A percentile compares a stretch with the other conserved stretches of the same genome.
Conservation (phyloP, 129 eudicot genomes). For the Kitagawia praeruptora region DNA sequence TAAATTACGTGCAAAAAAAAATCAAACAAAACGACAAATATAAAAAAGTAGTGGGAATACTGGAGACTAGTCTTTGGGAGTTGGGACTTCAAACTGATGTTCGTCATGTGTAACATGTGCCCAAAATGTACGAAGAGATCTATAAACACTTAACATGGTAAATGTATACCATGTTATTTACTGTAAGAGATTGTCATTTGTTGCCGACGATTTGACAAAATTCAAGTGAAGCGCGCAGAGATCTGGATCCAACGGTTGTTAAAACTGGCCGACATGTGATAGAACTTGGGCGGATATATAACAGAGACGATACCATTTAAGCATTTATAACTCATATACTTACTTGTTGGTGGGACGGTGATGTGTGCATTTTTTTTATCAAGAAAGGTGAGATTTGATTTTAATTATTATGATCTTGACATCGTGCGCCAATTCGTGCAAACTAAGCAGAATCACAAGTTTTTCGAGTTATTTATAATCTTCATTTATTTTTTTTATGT, state of each 20-base stretch:
- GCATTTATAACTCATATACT: background rate
- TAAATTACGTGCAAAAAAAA: too few relatives aligned
- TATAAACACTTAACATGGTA: too few relatives aligned
- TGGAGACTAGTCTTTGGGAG: too few relatives aligned
- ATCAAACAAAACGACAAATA: too few relatives aligned
- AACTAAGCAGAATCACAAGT: background rate
- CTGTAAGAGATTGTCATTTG: background rate
- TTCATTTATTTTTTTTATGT: too few relatives aligned
- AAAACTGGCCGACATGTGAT: background rate
- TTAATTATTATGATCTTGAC: too few relatives aligned
- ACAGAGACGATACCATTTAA: background rate
- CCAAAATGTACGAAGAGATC: too few relatives aligned
- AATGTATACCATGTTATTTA: too few relatives aligned
- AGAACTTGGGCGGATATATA: background rate
- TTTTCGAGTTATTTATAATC: too few relatives aligned
- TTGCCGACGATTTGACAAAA: background rate
- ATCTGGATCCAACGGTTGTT: background rate
- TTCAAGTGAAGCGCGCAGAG: background rate
- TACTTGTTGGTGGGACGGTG: background rate
- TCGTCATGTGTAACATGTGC: too few relatives aligned
- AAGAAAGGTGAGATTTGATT: background rate
- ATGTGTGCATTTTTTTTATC: background rate
- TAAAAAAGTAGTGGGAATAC: too few relatives aligned
- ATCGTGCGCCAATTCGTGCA: background rate
- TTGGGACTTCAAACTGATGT: too few relatives aligned